Conservation (phyloP, 2,329 filamentous ascomycete genomes). For the Scedosporium dehoogii region DNA sequence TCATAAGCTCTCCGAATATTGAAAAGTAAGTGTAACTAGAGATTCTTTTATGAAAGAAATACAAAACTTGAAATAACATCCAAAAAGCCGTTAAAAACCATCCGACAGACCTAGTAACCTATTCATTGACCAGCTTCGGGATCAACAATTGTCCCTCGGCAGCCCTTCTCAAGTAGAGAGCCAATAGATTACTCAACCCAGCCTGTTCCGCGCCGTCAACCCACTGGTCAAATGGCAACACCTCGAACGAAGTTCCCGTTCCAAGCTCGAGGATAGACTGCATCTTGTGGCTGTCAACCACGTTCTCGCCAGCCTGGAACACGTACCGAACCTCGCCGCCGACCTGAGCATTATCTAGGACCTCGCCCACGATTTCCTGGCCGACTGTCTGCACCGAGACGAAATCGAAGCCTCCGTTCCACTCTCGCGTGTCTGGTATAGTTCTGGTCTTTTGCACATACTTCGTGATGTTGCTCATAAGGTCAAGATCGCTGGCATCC, state of each 20-base stretch:
- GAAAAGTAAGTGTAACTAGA: no score
- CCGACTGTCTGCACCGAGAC: not conserved
- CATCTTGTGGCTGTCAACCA: not conserved
- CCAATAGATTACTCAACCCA: not conserved
- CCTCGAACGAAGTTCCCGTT: not conserved
- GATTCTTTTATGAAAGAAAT: no score
- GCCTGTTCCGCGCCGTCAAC: constrained; percentile 3
- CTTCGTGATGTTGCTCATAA: constrained; percentile 11
- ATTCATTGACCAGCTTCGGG: not conserved
- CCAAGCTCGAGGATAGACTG: constrained; percentile 2
- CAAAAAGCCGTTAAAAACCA: not conserved
- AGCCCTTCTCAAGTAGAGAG: not conserved
- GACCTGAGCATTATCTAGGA: not conserved
- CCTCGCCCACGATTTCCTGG: not conserved
- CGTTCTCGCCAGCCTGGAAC: not conserved
- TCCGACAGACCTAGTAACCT: not conserved
- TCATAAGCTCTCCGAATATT: no score
- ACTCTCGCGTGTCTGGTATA: not conserved
- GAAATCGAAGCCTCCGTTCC: constrained; percentile 1
- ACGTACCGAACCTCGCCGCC: not conserved
- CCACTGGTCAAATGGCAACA: constrained; percentile 4
- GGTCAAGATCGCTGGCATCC: constrained; percentile 8
- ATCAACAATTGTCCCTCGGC: constrained; percentile 1
- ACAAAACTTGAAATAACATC: no score
- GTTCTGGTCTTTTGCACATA: constrained; percentile 1